phyloP scores from a whole-genome alignment of 257 asterid genomes.

The Capsicum pubescens region DNA sequence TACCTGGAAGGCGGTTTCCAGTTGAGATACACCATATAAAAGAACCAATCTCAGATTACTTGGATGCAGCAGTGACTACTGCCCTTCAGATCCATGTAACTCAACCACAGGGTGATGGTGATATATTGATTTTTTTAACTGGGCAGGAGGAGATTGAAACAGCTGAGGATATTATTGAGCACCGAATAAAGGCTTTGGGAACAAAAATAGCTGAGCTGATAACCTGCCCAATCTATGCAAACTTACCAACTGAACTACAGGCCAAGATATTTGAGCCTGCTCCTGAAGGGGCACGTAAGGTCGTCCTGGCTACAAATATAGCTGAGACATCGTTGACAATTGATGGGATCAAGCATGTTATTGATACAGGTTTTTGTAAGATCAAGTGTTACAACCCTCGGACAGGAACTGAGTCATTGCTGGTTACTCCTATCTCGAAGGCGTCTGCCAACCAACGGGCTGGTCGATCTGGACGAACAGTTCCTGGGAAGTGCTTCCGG shows the following conservation, averaged over 20 bases:
- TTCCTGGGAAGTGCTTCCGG: slow-evolving; percentile 94
- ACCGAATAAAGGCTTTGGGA: slow-evolving; percentile 47
- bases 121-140: slow-evolving; percentile 79
- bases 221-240: slow-evolving; percentile 54
- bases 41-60: slow-evolving; percentile 97
- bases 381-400: slow-evolving; percentile 93
- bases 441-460: slow-evolving; percentile 97
- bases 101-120: slow-evolving; percentile 90
- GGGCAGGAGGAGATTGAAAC: slow-evolving; percentile 58
- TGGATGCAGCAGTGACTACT: slow-evolving; percentile 88
- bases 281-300: slow-evolving; percentile 58
- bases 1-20: slow-evolving; percentile 95
- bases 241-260: slow-evolving; percentile 51
- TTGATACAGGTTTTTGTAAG: slow-evolving; percentile 93
- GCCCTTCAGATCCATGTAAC: slow-evolving; percentile 90
- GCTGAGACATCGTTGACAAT: slow-evolving; percentile 93
- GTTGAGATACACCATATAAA: slow-evolving; percentile 88
- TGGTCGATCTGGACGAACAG: slow-evolving; percentile 96
- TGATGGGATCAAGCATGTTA: slow-evolving; percentile 92
- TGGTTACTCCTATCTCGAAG: slow-evolving; percentile 84
- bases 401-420: slow-evolving; percentile 86
- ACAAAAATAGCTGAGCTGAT: slow-evolving; percentile 54
- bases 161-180: slow-evolving; percentile 49
- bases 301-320: slow-evolving; percentile 52
- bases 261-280: slow-evolving; percentile 53